phyloP scores from a whole-genome alignment of 139 green algal species.

The Pseudopediastrum boryanum region DNA sequence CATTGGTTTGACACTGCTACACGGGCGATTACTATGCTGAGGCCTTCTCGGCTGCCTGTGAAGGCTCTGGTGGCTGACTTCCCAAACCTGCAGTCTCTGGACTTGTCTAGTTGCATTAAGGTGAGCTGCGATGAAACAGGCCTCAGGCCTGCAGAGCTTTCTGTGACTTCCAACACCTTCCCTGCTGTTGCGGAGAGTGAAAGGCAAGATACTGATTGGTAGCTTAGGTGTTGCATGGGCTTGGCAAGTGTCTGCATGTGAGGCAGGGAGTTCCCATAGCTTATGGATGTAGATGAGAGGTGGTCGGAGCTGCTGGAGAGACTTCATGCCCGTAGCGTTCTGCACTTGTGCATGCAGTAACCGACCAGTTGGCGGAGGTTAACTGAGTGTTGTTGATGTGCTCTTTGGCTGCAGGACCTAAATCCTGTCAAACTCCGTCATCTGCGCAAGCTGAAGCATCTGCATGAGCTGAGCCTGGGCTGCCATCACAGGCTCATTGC shows the following conservation, averaged over 20 bases:
- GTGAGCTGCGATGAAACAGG: constrained; percentile 12
- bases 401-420: constrained; percentile 38
- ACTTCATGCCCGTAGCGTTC: too few relatives aligned
- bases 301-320: too few relatives aligned
- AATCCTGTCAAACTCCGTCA: constrained; percentile 25
- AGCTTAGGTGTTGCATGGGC: too few relatives aligned
- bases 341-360: too few relatives aligned
- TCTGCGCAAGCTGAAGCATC: constrained; percentile 18
- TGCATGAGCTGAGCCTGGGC: constrained; percentile 38
- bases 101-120: constrained; percentile 37
- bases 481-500: constrained; percentile 37
- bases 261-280: too few relatives aligned
- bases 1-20: constrained; percentile 27
- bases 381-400: not conserved
- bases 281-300: too few relatives aligned
- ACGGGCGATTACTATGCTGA: not conserved
- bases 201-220: too few relatives aligned
- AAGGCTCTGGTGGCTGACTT: not conserved
- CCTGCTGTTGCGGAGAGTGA: too few relatives aligned
- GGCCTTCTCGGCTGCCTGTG: constrained; percentile 10
- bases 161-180: too few relatives aligned
- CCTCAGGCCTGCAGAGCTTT: too few relatives aligned
- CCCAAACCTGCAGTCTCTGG: constrained; percentile 19
- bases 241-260: too few relatives aligned
- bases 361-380: not conserved